A percentile compares a stretch with the other conserved stretches of the same genome.
These are phyloP conservation scores for Lentinula sp. DNA, from an alignment of 768 basidiomycete genomes.

Conservation along the genomic window DNA sequence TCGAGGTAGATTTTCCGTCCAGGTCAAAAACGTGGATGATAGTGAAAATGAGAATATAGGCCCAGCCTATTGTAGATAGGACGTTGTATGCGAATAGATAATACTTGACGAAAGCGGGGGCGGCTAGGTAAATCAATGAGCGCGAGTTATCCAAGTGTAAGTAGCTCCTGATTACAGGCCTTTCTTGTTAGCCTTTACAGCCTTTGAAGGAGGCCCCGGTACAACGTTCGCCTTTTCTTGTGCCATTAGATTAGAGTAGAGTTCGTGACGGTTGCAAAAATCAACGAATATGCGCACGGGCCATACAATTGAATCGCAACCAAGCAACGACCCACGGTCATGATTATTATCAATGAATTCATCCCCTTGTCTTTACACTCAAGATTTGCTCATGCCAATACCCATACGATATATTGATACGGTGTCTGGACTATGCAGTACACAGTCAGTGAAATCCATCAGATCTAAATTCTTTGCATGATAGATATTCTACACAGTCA, in stretches of 20 bases:
- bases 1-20: conserved; percentile 29
- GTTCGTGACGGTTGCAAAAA: neutral
- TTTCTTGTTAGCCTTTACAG: conserved; percentile 5
- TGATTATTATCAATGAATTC: no score
- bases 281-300: neutral
- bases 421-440: no score
- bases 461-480: no score
- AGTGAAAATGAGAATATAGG: conserved; percentile 55
- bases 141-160: neutral
- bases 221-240: neutral
- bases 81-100: conserved; percentile 82
- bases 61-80: conserved; percentile 72
- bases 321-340: no score
- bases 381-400: no score
- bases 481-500: no score
- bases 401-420: no score
- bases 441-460: no score
- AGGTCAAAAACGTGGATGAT: conserved; percentile 42
- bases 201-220: neutral
- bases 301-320: neutral
- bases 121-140: neutral
- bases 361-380: no score
- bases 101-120: conserved; percentile 26
- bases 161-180: neutral
- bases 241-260: neutral